Conservation (phyloP, 2,329 filamentous ascomycete genomes). For the Bretziella fagacearum region DNA sequence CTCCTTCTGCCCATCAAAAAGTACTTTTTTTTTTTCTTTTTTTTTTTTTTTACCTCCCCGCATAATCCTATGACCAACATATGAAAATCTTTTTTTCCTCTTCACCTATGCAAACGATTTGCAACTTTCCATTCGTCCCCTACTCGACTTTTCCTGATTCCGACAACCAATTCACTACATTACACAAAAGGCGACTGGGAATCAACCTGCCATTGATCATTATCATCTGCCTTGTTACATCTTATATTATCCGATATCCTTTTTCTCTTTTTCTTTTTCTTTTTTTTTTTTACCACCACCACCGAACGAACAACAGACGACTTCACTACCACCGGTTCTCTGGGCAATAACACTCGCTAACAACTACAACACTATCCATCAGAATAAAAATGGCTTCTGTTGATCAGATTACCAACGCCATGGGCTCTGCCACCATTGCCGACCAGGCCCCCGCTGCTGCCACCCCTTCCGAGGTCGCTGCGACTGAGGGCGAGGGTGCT, state of each 20-base stretch:
- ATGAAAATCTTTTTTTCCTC: constrained; percentile 1
- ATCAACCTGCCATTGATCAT: background rate
- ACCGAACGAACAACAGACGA: background rate
- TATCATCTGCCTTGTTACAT: too few species aligned
- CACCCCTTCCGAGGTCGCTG: constrained; percentile 59
- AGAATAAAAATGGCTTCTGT: constrained; percentile 46
- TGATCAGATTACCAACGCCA: constrained; percentile 68
- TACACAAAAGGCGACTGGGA: background rate
- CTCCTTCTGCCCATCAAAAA: background rate
- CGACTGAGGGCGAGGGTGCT: constrained; percentile 35
- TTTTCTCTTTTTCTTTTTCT: too few species aligned
- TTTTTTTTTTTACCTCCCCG: background rate
- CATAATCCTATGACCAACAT: background rate
- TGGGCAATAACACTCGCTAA: background rate
- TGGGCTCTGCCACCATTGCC: constrained; percentile 54
- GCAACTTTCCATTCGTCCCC: too few species aligned
- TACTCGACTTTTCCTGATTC: background rate
- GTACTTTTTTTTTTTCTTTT: too few species aligned
- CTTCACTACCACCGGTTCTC: background rate
- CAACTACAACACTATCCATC: background rate
- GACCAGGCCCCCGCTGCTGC: constrained; percentile 48
- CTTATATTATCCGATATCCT: background rate
- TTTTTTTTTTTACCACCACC: too few species aligned
- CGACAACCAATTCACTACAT: background rate
- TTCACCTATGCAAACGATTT: too few species aligned